Conservation (phyloP, 2,329 filamentous ascomycete genomes). For the Fusarium caatingaense region DNA sequence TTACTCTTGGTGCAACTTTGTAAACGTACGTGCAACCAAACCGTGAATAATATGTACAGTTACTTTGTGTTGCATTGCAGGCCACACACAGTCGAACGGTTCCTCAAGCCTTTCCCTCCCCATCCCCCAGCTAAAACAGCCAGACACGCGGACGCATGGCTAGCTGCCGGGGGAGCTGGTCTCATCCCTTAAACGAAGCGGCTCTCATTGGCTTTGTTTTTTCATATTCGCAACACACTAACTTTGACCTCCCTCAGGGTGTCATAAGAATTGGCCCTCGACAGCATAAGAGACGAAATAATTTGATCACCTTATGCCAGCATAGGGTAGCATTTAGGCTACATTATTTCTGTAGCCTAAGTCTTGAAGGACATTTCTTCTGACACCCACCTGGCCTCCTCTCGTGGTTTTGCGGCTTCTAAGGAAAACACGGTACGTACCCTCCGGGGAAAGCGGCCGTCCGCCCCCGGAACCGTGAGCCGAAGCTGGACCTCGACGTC, state of each 20-base stretch:
- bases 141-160: slow-evolving; percentile 35
- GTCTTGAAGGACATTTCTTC: too few relatives aligned
- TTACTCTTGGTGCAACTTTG: not conserved
- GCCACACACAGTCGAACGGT: slow-evolving; percentile 20
- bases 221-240: slow-evolving; percentile 1
- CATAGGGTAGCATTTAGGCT: too few relatives aligned
- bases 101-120: slow-evolving; percentile 16
- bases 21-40: not conserved
- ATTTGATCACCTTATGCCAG: too few relatives aligned
- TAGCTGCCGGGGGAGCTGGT: slow-evolving; percentile 28
- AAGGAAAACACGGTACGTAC: slow-evolving; percentile 31
- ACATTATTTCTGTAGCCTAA: too few relatives aligned
- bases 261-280: too few relatives aligned
- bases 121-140: slow-evolving; percentile 13
- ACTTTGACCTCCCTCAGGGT: not conserved
- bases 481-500: slow-evolving; percentile 27
- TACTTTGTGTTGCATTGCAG: slow-evolving; percentile 38
- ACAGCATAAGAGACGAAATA: too few relatives aligned
- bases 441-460: slow-evolving; percentile 25
- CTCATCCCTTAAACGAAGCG: slow-evolving; percentile 12
- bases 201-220: slow-evolving; percentile 21
- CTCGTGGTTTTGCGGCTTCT: slow-evolving; percentile 15
- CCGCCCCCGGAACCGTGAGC: slow-evolving; percentile 25
- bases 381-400: not conserved
- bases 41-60: slow-evolving; percentile 4